A percentile compares a stretch with the other conserved stretches of the same genome.
phyloP scores from a whole-genome alignment of 345 rosid genomes.

The Boechera divaricarpa region DNA sequence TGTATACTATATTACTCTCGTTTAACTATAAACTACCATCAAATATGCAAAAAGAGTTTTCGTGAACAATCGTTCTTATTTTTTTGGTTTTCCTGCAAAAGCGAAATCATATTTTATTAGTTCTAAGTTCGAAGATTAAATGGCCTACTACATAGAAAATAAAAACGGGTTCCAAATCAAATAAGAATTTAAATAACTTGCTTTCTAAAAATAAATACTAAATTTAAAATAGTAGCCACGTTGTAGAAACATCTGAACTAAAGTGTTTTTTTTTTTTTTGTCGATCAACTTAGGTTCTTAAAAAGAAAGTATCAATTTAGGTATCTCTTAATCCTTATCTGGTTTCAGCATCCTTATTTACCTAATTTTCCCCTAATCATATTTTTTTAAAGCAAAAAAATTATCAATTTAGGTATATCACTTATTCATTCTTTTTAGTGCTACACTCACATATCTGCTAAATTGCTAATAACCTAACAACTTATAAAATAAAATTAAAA shows the following conservation, averaged over 20 bases:
- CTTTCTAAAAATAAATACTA: background rate
- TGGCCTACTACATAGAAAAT: background rate
- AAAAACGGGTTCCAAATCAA: slow-evolving; percentile 14
- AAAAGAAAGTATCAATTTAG: background rate
- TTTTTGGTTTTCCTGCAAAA: too few species aligned
- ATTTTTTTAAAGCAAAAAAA: background rate
- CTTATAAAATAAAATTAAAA: background rate
- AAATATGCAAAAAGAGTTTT: background rate
- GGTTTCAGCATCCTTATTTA: slow-evolving; percentile 4
- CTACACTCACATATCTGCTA: background rate
- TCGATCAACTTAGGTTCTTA: slow-evolving; percentile 4
- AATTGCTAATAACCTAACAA: background rate
- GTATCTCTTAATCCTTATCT: slow-evolving; percentile 2
- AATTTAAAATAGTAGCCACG: slow-evolving; percentile 15
- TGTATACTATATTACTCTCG: slow-evolving; percentile 5
- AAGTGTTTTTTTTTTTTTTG: background rate
- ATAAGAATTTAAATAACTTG: slow-evolving; percentile 2
- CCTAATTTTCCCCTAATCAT: slow-evolving; percentile 11
- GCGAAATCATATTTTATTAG: background rate
- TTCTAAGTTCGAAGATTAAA: background rate
- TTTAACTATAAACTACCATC: background rate
- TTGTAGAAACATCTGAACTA: slow-evolving; percentile 5
- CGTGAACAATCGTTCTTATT: slow-evolving; percentile 3
- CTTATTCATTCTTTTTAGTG: background rate
- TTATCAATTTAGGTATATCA: slow-evolving; percentile 1